These are phyloP conservation scores for Talaromyces sp. DNA, from an alignment of 2,329 filamentous ascomycete species.

Conservation along the genomic window DNA sequence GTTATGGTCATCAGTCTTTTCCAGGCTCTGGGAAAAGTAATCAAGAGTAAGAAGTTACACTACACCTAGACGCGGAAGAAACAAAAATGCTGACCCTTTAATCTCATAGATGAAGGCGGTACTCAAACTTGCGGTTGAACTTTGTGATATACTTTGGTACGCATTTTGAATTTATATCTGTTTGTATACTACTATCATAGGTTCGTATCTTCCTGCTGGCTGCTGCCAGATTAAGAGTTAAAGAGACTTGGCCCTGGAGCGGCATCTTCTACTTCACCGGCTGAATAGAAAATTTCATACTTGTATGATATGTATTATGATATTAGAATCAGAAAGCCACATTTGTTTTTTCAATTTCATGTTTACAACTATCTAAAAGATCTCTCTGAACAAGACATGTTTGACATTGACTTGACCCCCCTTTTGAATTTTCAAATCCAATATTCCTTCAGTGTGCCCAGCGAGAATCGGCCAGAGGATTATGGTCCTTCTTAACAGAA, in stretches of 20 bases:
- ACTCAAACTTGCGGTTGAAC: conserved; percentile 22
- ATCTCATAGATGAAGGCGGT: conserved; percentile 27
- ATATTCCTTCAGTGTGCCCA: not conserved
- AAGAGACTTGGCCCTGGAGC: not conserved
- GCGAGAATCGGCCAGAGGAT: not conserved
- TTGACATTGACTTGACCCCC: not conserved
- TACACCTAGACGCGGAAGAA: not conserved
- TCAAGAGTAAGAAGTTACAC: conserved; percentile 29
- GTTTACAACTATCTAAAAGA: not conserved
- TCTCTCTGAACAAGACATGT: not conserved
- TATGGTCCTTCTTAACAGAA: not conserved
- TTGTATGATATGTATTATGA: not conserved
- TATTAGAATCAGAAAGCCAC: not conserved
- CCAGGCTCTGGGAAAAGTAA: conserved; percentile 65
- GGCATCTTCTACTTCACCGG: not conserved
- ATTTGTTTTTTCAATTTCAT: not conserved
- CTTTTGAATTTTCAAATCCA: not conserved
- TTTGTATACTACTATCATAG: not conserved
- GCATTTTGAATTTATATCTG: not conserved
- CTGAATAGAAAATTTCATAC: not conserved
- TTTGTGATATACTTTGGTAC: conserved; percentile 9
- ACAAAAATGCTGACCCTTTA: conserved; percentile 8
- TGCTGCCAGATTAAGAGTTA: not conserved
- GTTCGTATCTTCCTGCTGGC: not conserved
- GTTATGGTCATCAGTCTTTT: conserved; percentile 79